Evolutionary conservation across 345 rosid species (phyloP).

Genomic region (Heritiera fomes): DNA sequence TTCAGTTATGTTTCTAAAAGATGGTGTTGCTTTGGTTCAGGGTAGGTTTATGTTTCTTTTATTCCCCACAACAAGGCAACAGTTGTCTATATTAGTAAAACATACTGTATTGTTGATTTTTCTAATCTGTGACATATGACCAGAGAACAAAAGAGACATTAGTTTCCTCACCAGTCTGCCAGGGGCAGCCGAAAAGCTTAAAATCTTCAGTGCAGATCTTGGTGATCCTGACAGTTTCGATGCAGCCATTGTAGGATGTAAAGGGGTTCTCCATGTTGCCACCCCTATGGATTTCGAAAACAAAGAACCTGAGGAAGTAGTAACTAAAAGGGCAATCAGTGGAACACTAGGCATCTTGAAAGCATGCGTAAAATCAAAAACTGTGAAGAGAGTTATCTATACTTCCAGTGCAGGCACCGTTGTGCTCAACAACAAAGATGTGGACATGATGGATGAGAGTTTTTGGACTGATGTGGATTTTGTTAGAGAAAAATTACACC

Average conservation of each 20-base stretch:
- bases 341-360: conserved; percentile 56
- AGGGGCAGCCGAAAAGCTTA: not conserved
- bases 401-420: conserved; percentile 44
- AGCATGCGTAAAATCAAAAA: conserved; percentile 49
- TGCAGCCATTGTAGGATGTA: conserved; percentile 57
- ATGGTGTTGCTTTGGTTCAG: too few species aligned
- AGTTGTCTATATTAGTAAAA: too few species aligned
- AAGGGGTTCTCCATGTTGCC: conserved; percentile 60
- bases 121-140: not conserved
- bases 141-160: conserved; percentile 1
- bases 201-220: conserved; percentile 49
- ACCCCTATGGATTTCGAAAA: not conserved
- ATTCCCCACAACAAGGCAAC: too few species aligned
- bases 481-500: too few species aligned
- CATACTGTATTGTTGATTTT: too few species aligned
- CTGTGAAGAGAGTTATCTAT: conserved; percentile 62
- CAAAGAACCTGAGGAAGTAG: conserved; percentile 25
- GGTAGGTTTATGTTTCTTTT: too few species aligned
- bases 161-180: conserved; percentile 4
- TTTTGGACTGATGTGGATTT: too few species aligned
- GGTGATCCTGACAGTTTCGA: conserved; percentile 48
- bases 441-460: too few species aligned
- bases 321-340: conserved; percentile 46
- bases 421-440: too few species aligned
- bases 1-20: too few species aligned